A percentile compares a stretch with the other conserved stretches of the same genome.
These are phyloP conservation scores for Penicillium sp. DNA, from an alignment of 2,329 filamentous ascomycete species.

Conservation along the genomic window DNA sequence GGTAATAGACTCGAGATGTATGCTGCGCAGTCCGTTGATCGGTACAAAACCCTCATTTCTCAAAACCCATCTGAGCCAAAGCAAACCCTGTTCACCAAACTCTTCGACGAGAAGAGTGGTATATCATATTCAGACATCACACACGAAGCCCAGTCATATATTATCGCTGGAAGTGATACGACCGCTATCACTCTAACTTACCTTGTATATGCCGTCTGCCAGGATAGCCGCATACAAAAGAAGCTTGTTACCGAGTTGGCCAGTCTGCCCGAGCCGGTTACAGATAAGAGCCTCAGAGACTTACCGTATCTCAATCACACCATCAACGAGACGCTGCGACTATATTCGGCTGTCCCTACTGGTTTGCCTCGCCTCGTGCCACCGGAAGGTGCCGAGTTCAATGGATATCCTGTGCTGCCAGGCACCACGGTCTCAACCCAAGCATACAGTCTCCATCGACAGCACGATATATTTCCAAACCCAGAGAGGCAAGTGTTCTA, in stretches of 20 bases:
- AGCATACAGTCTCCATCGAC: conserved; percentile 57
- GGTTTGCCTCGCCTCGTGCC: conserved; percentile 42
- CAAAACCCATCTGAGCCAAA: conserved; percentile 18
- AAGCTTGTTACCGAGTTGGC: conserved; percentile 23
- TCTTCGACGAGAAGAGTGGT: conserved; percentile 27
- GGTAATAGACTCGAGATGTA: conserved; percentile 25
- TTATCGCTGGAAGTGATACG: conserved; percentile 55
- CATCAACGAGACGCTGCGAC: conserved; percentile 38
- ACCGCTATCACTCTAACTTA: conserved; percentile 54
- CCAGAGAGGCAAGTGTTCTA: conserved; percentile 49
- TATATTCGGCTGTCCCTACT: conserved; percentile 41
- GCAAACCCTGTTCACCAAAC: conserved; percentile 30
- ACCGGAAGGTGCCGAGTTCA: conserved; percentile 40
- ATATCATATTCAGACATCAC: conserved; percentile 38
- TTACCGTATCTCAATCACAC: conserved; percentile 28
- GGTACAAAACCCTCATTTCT: conserved; percentile 23
- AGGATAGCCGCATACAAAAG: conserved; percentile 13
- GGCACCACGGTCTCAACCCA: conserved; percentile 55
- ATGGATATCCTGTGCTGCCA: conserved; percentile 48
- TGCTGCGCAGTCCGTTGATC: conserved; percentile 25
- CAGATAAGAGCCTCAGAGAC: conserved; percentile 47
- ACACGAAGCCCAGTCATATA: conserved; percentile 46
- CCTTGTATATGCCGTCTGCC: conserved; percentile 27
- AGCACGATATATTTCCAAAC: conserved; percentile 51
- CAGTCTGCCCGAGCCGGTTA: conserved; percentile 16